Evolutionary conservation across 2,329 filamentous ascomycete species (phyloP), one percentile per base, ranked within the genome.

Genomic region (Dactylellina drechsleri): DNA sequence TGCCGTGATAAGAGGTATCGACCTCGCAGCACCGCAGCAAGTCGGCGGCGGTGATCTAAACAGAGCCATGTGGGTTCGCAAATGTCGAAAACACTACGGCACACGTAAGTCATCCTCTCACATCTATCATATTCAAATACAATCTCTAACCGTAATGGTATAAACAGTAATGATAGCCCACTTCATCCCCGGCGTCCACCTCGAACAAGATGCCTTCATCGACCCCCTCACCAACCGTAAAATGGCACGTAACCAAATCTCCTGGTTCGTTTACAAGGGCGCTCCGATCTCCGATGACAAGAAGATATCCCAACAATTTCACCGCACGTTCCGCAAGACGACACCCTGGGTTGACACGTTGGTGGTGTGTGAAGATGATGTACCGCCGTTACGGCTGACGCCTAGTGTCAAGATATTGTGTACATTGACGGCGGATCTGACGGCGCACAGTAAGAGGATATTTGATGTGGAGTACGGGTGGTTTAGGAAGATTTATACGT

Each of bases 81-180:
- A 77, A 54, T 71, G 77, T 47, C 64, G 77, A 53, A 77, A 77
- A 53, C 72, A 74, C 64, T 79, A 78, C 60, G 77, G 77, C 52
- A 78, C 77, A 18, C 65, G 72, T 70, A 66, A 61, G 66, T 45
- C 16, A 18, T 10, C 36, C 6, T 18, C 49, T 36, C 23, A 23
- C 23, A 23, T 4, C 23, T 23, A 23, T 23, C 23, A 23, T 23
- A 2, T 23, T 23, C 2, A 23, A 23, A 23, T 23, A 23, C 2
- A 23, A 23, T 23, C 23, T 23, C 23, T 23, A 23, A 23, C 23
- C 4, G 4, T 23, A 23, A 23, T 36, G 31, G 10, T 36, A 36
- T 7, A 36, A 36, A 36, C 26, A 75, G 71, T 75, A 28, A 75
- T 75, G 71, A 75, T 75, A 12, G 57, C 71, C 2, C 71, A 75